Evolutionary conservation across 768 basidiomycete species (phyloP).

Genomic region (Agaricus subrufescens): DNA sequence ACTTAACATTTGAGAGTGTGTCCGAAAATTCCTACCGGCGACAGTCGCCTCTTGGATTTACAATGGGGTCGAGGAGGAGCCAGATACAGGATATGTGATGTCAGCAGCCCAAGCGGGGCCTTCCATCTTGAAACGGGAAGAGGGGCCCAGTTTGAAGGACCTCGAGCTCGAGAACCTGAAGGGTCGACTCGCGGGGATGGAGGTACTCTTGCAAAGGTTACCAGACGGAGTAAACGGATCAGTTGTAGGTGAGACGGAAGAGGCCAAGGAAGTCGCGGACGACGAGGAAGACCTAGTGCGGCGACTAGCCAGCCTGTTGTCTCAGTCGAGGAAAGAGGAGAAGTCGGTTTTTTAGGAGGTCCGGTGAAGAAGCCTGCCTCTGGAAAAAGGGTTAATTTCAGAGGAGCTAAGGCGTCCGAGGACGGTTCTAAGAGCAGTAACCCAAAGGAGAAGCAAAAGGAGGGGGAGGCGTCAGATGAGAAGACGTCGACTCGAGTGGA

Average conservation of each 20-base stretch:
- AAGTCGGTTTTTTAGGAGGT: constrained; percentile 6
- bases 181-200: neutral
- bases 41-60: neutral
- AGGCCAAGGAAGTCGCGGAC: neutral
- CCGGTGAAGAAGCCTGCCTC: constrained; percentile 2
- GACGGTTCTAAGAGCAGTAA: neutral
- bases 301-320: neutral
- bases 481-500: too few relatives aligned
- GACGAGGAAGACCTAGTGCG: neutral
- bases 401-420: neutral
- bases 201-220: neutral
- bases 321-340: neutral
- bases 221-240: too few relatives aligned
- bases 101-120: neutral
- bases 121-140: neutral
- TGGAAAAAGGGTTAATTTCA: neutral
- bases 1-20: neutral
- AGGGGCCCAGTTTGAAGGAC: neutral
- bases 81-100: neutral
- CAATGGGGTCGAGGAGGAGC: neutral
- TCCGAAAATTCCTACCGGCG: neutral
- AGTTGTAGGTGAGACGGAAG: too few relatives aligned
- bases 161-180: neutral
- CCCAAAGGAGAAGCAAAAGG: too few relatives aligned
- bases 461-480: too few relatives aligned